Percentiles rank a stretch among this genome's conserved stretches.
These are phyloP conservation scores for Stephania yunnanensis DNA, from an alignment of 164 flowering plant species.

Conservation along the genomic window DNA sequence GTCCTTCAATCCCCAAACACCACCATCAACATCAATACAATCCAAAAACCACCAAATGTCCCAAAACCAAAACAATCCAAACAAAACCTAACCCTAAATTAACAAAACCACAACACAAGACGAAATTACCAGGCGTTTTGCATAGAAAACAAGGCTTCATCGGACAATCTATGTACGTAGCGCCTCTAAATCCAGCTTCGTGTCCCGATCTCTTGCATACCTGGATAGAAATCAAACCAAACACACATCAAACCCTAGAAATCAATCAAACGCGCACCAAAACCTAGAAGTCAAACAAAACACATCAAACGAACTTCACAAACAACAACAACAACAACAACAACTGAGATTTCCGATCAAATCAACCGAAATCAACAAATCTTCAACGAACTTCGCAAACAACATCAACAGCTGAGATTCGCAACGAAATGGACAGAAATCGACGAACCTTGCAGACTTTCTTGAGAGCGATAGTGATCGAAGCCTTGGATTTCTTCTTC, in stretches of 20 bases:
- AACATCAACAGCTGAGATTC: neutral
- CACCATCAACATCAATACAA: neutral
- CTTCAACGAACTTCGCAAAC: neutral
- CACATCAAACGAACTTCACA: no score
- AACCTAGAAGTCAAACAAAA: no score
- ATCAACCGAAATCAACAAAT: no score
- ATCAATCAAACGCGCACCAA: no score
- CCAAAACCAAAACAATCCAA: neutral
- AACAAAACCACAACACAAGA: neutral
- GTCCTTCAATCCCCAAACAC: constrained; percentile 46
- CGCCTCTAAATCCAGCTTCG: constrained; percentile 90
- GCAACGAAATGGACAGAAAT: neutral
- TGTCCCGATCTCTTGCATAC: constrained; percentile 85
- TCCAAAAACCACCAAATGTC: neutral
- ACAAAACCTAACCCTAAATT: neutral
- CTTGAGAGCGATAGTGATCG: constrained; percentile 71
- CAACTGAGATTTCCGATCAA: no score
- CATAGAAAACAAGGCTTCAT: constrained; percentile 93
- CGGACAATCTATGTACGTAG: constrained; percentile 95
- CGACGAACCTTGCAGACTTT: constrained; percentile 80
- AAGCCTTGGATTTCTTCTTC: constrained; percentile 47
- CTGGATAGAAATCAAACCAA: constrained; percentile 26
- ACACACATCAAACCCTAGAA: neutral
- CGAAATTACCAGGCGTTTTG: constrained; percentile 72
- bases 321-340: no score